phyloP scores from a whole-genome alignment of 2,329 filamentous ascomycete species.

The Exophiala sp. region DNA sequence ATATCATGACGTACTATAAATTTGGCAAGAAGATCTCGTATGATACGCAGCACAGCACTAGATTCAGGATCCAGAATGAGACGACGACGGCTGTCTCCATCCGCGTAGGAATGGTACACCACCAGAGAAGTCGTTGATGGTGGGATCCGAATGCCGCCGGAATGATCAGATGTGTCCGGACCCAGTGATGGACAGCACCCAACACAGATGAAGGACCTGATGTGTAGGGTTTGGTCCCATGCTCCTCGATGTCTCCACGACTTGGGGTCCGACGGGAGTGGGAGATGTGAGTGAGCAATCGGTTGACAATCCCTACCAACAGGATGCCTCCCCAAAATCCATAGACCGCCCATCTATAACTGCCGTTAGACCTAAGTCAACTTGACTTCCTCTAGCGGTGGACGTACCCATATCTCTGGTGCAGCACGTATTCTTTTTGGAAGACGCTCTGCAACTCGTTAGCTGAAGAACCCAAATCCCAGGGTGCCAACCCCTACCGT shows the following conservation, averaged over 20 bases:
- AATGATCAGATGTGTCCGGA: constrained; percentile 38
- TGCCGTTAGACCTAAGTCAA: not conserved
- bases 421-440: constrained; percentile 32
- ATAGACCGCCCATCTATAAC: constrained; percentile 32
- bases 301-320: constrained; percentile 33
- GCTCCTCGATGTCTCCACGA: constrained; percentile 20
- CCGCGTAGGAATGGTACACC: constrained; percentile 45
- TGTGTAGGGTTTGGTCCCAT: not conserved
- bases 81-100: constrained; percentile 41
- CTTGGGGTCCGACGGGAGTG: constrained; percentile 6
- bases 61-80: constrained; percentile 39
- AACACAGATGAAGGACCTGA: constrained; percentile 1
- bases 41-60: constrained; percentile 39
- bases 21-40: constrained; percentile 45
- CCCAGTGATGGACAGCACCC: constrained; percentile 30
- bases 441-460: constrained; percentile 5
- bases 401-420: constrained; percentile 36
- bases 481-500: constrained; percentile 30
- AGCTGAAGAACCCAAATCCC: not conserved
- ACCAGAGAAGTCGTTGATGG: constrained; percentile 39
- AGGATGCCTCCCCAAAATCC: constrained; percentile 39
- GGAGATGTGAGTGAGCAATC: constrained; percentile 28
- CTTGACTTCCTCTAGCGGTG: not conserved
- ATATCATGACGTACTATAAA: constrained; percentile 39
- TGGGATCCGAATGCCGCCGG: constrained; percentile 42